Evolutionary conservation across 192 early-diverging fungal species (phyloP), one percentile per base, ranked within the genome.

Genomic region (Funneliformis mosseae): DNA sequence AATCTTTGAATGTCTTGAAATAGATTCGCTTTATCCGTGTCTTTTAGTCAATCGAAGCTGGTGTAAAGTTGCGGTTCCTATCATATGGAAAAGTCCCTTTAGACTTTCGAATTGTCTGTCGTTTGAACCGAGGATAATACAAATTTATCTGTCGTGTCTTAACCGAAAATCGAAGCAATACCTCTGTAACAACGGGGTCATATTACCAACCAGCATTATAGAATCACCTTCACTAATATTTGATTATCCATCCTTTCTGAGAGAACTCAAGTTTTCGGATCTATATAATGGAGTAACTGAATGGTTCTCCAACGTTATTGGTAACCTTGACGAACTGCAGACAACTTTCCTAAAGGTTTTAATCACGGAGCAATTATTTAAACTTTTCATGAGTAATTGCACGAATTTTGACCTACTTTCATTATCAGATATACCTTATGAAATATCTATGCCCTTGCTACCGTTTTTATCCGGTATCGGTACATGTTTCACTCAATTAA

Each of bases 191-290:
- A 42, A 73, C n/a, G 71, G 46, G 8, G n/a, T 42, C 8, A 48
- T 46, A 28, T 27, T 73, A 73, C 71, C 71, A 45, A 14, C 42
- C 4, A 33, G 10, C 14, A 8, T 42, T 42, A 11, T 42, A 42
- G 9, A 46, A 12, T 4, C 39, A 12, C 23, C 71, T 27, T 23
- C 46, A 46, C 6, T 21, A 68, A 27, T 73, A 6, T 73, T 73
- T 43, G 46, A 73, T 28, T 73, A 73, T n/a, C 43, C 71, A 23
- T 73, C 71, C 12, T 73, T 73, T 8, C n/a, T 73, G 14, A 38
- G 42, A 21, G 45, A 72, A 72, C 5, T 72, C 23, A 72, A 72
- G 23, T 73, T 73, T 73, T 38, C 41, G 43, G 71, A 73, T n/a
- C 23, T 72, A 66, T 66, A 66, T 66, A 66, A 25, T 66, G 64